Evolutionary conservation across 371 early-diverging fungal species (phyloP).

Genomic region (Actinomortierella ambigua): DNA sequence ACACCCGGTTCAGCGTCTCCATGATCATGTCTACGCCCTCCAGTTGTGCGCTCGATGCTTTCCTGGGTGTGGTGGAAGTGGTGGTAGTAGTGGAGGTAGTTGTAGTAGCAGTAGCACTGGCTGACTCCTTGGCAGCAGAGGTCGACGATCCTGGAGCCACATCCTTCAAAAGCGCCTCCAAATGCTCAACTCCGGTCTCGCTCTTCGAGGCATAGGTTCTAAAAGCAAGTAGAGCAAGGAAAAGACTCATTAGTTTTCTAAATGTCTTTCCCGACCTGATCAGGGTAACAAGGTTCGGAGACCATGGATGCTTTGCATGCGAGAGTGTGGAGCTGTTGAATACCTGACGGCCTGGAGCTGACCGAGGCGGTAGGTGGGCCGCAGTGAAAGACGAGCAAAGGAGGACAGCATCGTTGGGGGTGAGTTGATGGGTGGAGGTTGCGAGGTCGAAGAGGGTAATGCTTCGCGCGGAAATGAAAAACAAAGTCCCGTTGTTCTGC

Average conservation of each 20-base stretch:
- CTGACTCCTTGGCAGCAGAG: conserved; percentile 5
- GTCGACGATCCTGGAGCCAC: conserved; percentile 19
- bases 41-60: background rate
- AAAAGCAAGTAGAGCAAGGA: background rate
- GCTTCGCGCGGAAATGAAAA: no score
- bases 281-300: no score
- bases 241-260: no score
- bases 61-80: background rate
- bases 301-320: no score
- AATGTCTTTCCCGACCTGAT: no score
- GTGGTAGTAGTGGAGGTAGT: conserved; percentile 1
- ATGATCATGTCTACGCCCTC: conserved; percentile 22
- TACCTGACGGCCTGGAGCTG: conserved; percentile 27
- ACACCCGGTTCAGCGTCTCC: conserved; percentile 28
- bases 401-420: conserved; percentile 21
- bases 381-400: conserved; percentile 26
- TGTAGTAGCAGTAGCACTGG: conserved; percentile 1
- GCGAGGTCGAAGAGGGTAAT: no score
- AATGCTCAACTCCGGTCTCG: conserved; percentile 12
- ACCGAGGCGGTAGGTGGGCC: conserved; percentile 8
- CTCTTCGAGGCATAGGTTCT: conserved; percentile 7
- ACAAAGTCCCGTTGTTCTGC: no score
- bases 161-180: conserved; percentile 30
- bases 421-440: no score
- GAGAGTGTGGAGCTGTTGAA: background rate